Evolutionary conservation across 1,139 yeast genomes (phyloP).

Genomic region (Pichia norvegensis): DNA sequence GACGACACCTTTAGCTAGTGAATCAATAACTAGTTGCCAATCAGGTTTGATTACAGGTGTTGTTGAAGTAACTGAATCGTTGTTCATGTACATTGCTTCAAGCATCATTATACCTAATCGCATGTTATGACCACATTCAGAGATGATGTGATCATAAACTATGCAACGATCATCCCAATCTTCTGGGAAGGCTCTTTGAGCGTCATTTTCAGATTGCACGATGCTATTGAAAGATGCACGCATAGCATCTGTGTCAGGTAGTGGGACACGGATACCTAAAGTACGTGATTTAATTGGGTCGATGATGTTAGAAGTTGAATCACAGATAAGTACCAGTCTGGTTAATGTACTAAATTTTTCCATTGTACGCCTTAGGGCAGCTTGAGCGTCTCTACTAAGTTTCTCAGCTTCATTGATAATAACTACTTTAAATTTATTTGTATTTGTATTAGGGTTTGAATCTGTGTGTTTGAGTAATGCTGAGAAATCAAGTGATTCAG

Average conservation of each 20-base stretch:
- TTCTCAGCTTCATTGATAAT: conserved; percentile 92
- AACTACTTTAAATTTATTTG: conserved; percentile 82
- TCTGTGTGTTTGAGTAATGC: conserved; percentile 26
- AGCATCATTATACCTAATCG: conserved; percentile 71
- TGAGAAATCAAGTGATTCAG: conserved; percentile 80
- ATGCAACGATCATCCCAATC: conserved; percentile 33
- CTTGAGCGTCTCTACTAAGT: conserved; percentile 91
- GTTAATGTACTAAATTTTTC: conserved; percentile 89
- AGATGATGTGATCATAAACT: conserved; percentile 48
- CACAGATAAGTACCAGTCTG: conserved; percentile 76
- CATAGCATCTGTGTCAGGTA: conserved; percentile 62
- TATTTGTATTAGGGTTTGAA: conserved; percentile 9
- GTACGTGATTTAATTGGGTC: conserved; percentile 94
- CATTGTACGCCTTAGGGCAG: conserved; percentile 96
- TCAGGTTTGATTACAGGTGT: conserved; percentile 57
- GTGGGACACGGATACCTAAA: conserved; percentile 72
- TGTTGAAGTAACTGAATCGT: conserved; percentile 39
- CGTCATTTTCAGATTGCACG: conserved; percentile 48
- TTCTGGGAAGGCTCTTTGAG: conserved; percentile 36
- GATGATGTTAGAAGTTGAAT: conserved; percentile 83
- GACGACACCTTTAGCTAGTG: conserved; percentile 53
- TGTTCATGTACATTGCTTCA: conserved; percentile 79
- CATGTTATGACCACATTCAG: conserved; percentile 57
- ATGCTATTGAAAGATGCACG: conserved; percentile 45
- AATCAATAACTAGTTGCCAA: conserved; percentile 75